Conservation (phyloP, 2,329 filamentous ascomycete species). For the Curvularia spicifera region DNA sequence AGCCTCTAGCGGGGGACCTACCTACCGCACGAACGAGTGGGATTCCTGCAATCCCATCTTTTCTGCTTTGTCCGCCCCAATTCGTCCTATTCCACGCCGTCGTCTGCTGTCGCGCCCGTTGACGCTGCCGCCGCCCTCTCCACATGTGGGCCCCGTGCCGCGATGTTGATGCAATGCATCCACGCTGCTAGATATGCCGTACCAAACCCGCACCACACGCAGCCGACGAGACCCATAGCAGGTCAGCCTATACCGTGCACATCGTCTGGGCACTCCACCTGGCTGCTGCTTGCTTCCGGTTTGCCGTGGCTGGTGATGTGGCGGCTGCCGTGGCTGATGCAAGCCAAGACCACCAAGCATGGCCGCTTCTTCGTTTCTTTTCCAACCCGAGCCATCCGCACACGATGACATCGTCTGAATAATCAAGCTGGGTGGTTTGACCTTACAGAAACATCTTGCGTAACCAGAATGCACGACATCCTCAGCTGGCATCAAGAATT, state of each 20-base stretch:
- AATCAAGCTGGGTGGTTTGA: no score
- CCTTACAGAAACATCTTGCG: no score
- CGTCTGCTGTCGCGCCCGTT: no score
- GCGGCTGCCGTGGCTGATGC: slow-evolving; percentile 13
- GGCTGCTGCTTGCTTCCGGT: slow-evolving; percentile 1
- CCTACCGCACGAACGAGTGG: slow-evolving; percentile 12
- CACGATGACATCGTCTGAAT: no score
- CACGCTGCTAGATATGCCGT: neutral
- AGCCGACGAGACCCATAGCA: neutral
- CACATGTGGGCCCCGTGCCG: no score
- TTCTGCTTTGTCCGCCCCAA: no score
- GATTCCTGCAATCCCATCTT: neutral
- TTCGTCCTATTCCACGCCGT: no score
- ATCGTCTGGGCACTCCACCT: slow-evolving; percentile 5
- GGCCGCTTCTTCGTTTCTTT: neutral
- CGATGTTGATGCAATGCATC: no score
- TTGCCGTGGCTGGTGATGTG: slow-evolving; percentile 10
- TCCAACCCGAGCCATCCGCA: neutral
- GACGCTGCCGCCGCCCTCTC: no score
- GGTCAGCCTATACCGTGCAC: neutral
- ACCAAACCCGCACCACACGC: neutral
- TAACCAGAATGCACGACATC: neutral
- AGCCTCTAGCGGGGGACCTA: slow-evolving; percentile 15
- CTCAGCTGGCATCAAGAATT: no score
- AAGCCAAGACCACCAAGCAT: slow-evolving; percentile 1